A percentile compares a stretch with the other conserved stretches of the same genome.
Conservation (phyloP, 1,139 yeast genomes). For the Suhomyces taliae region DNA sequence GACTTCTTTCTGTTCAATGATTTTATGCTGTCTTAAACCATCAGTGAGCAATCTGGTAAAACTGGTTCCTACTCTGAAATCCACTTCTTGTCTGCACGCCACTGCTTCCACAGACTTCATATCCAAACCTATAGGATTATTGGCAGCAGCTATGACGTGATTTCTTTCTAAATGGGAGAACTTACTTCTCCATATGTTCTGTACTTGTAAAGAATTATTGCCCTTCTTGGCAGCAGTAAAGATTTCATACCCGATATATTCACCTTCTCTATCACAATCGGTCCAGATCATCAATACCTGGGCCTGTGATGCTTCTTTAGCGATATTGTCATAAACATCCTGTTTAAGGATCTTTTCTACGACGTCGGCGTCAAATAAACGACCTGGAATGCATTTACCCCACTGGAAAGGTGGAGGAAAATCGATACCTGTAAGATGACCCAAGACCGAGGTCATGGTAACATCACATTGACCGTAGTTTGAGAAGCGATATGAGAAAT, state of each 20-base stretch:
- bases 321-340: conserved; percentile 68
- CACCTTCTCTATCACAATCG: conserved; percentile 98
- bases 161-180: conserved; percentile 83
- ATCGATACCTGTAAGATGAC: conserved; percentile 72
- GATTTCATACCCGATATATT: conserved; percentile 88
- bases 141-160: conserved; percentile 77
- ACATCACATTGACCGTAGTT: conserved; percentile 66
- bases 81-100: conserved; percentile 80
- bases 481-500: conserved; percentile 63
- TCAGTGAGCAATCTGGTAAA: conserved; percentile 78
- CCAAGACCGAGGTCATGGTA: conserved; percentile 89
- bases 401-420: conserved; percentile 66
- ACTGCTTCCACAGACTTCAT: conserved; percentile 80
- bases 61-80: conserved; percentile 84
- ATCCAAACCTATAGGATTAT: conserved; percentile 62
- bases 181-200: conserved; percentile 65
- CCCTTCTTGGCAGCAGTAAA: conserved; percentile 61
- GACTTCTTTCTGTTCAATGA: conserved; percentile 26
- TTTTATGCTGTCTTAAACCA: conserved; percentile 33
- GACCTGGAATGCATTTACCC: conserved; percentile 67
- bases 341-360: conserved; percentile 38
- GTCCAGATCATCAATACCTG: conserved; percentile 90
- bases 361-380: conserved; percentile 68
- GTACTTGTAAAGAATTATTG: conserved; percentile 48
- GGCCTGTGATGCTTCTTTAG: conserved; percentile 60